Evolutionary conservation across 2,329 filamentous ascomycete species (phyloP).

Genomic region (Camptophora hylomeconis): DNA sequence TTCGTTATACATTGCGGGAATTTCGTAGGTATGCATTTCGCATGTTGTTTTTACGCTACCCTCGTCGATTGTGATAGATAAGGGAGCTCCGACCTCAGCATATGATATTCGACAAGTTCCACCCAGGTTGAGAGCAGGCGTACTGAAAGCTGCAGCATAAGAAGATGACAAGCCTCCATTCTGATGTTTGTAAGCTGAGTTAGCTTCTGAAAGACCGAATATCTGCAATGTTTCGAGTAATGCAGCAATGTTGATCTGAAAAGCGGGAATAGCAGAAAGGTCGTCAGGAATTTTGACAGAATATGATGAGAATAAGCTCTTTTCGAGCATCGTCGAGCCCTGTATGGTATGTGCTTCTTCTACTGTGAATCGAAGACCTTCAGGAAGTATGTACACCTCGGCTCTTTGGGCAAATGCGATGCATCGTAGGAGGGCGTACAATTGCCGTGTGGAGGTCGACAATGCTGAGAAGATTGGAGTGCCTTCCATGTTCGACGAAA

Average conservation of each 20-base stretch:
- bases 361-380: conserved; percentile 75
- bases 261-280: conserved; percentile 44
- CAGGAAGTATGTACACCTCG: conserved; percentile 62
- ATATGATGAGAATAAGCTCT: conserved; percentile 77
- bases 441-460: conserved; percentile 48
- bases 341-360: conserved; percentile 87
- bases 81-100: conserved; percentile 56
- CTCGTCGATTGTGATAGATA: conserved; percentile 79
- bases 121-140: conserved; percentile 67
- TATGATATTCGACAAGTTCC: conserved; percentile 82
- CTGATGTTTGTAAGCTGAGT: conserved; percentile 30
- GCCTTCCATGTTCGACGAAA: conserved; percentile 17
- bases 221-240: conserved; percentile 92
- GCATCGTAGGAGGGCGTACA: conserved; percentile 48
- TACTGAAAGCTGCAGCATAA: conserved; percentile 60
- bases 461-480: conserved; percentile 46
- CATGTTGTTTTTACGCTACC: conserved; percentile 78
- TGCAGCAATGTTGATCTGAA: conserved; percentile 76
- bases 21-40: conserved; percentile 74
- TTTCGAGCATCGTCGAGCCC: conserved; percentile 77
- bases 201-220: conserved; percentile 61
- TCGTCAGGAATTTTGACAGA: conserved; percentile 44
- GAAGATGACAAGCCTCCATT: conserved; percentile 26
- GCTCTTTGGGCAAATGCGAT: conserved; percentile 48
- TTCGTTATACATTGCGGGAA: conserved; percentile 28